These are phyloP conservation scores for Senna siamea DNA, from an alignment of 306 rosid species.

Conservation along the genomic window DNA sequence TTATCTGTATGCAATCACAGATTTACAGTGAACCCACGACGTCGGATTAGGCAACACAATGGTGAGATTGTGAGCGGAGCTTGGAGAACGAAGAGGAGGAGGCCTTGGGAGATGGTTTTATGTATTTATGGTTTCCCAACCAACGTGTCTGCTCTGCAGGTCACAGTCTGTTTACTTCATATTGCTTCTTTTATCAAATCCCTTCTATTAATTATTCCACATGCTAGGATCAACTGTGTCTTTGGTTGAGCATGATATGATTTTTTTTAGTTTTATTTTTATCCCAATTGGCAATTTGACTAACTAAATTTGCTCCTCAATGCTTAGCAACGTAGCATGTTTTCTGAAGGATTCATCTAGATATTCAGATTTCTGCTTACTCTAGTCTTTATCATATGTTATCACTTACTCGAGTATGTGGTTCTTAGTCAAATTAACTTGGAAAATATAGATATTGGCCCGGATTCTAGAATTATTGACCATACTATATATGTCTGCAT, in stretches of 20 bases:
- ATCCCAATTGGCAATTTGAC: background rate
- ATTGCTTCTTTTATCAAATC: background rate
- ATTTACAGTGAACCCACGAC: conserved; percentile 91
- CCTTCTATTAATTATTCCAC: background rate
- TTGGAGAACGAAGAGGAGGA: conserved; percentile 70
- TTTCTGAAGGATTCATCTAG: background rate
- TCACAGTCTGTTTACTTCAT: conserved; percentile 21
- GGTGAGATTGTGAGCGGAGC: conserved; percentile 95
- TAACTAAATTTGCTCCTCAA: conserved; percentile 26
- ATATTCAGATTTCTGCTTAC: background rate
- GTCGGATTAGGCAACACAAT: conserved; percentile 93
- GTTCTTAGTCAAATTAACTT: conserved; percentile 24
- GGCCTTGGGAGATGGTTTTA: conserved; percentile 98
- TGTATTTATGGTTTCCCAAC: conserved; percentile 96
- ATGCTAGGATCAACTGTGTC: background rate
- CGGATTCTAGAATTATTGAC: background rate
- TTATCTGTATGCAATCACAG: conserved; percentile 47
- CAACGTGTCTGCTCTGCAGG: conserved; percentile 95
- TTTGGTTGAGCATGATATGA: background rate
- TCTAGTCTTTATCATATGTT: background rate
- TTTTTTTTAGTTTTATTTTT: background rate
- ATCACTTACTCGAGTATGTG: conserved; percentile 5
- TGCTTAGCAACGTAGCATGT: conserved; percentile 12
- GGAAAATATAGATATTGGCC: conserved; percentile 18
- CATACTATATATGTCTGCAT: background rate